Evolutionary conservation across 2,329 filamentous ascomycete species (phyloP).

Genomic region (Aspergillus tanneri): DNA sequence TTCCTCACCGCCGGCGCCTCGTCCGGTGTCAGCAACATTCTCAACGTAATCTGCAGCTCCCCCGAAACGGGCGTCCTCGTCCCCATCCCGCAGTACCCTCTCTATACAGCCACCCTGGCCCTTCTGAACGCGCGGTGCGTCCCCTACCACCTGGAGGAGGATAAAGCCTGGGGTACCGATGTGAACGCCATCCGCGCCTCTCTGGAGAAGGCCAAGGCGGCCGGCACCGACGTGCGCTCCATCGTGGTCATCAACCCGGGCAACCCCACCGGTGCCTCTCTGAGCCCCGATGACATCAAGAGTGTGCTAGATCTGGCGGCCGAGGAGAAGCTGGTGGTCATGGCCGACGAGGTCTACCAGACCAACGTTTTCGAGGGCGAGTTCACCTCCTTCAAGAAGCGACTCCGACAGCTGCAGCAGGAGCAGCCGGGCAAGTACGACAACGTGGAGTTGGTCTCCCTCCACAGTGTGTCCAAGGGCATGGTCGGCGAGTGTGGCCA

Average conservation of each 20-base stretch:
- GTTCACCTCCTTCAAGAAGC: constrained; percentile 94
- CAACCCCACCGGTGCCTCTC: constrained; percentile 89
- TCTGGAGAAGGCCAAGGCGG: constrained; percentile 69
- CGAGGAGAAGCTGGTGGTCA: constrained; percentile 79
- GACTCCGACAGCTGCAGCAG: constrained; percentile 75
- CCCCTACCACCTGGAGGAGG: constrained; percentile 90
- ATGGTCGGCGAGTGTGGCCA: constrained; percentile 99
- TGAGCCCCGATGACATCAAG: constrained; percentile 75
- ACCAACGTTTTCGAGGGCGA: constrained; percentile 95
- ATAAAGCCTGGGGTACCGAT: constrained; percentile 82
- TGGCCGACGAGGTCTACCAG: constrained; percentile 98
- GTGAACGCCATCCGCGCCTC: constrained; percentile 72
- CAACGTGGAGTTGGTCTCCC: constrained; percentile 79
- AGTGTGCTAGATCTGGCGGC: constrained; percentile 83
- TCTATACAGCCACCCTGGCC: constrained; percentile 90
- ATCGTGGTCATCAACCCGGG: constrained; percentile 98
- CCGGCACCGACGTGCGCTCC: constrained; percentile 82
- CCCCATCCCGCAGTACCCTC: constrained; percentile 95
- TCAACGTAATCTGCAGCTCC: constrained; percentile 80
- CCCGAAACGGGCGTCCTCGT: constrained; percentile 81
- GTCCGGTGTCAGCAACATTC: constrained; percentile 88
- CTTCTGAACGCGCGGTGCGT: constrained; percentile 83
- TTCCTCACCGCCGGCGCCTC: constrained; percentile 92
- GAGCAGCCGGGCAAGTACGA: constrained; percentile 74
- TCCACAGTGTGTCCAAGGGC: constrained; percentile 94